Evolutionary conservation across 2,329 filamentous ascomycete species (phyloP), one percentile per base, ranked within the genome.

Genomic region (Erysiphe neolycopersici): DNA sequence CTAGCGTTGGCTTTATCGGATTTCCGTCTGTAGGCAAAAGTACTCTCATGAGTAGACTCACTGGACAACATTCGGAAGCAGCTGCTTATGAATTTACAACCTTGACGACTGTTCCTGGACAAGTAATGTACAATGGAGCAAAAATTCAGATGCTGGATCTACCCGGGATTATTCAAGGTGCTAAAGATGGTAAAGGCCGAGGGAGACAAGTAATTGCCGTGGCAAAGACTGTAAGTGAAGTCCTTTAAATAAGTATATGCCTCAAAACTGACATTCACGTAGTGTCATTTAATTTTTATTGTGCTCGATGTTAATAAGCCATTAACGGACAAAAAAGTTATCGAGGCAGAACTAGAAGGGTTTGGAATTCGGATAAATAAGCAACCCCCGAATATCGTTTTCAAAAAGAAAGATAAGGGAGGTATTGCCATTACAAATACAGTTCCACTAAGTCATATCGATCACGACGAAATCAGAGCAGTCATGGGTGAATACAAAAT

Each of bases 281-380:
- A 36, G 16, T 98, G 89, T 64, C 81, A 98, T 68, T 64, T 98
- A 54, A 98, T 98, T 54, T 95, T 95, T 62, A 98, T 98, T 57
- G 83, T 98, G 41, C 68, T 98, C 44, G 89, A 98, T 57, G 89
- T 98, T 56, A 95, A 95, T 64, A 98, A 98, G 63, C 89, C 89
- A 19, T 66, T 98, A 53, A 92, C 87, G 14, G 89, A 98, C 63
- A 98, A 98, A 67, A 74, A 82, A 47, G 69, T 98, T 49, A 98
- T 98, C 56, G 89, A 98, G 63, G 69, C 73, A 43, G 89, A 98
- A 64, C 63, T 98, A 58, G 89, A 98, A 60, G 89, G 89, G 8
- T 98, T 98, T 55, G 89, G 89, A 31, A 94, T 98, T 58, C 73
- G 89, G 45, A 87, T 95, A 66, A 98, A 98, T 68, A 98, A 95